phyloP scores from a whole-genome alignment of 805 yeast species.

The Metschnikowia hibisci region DNA sequence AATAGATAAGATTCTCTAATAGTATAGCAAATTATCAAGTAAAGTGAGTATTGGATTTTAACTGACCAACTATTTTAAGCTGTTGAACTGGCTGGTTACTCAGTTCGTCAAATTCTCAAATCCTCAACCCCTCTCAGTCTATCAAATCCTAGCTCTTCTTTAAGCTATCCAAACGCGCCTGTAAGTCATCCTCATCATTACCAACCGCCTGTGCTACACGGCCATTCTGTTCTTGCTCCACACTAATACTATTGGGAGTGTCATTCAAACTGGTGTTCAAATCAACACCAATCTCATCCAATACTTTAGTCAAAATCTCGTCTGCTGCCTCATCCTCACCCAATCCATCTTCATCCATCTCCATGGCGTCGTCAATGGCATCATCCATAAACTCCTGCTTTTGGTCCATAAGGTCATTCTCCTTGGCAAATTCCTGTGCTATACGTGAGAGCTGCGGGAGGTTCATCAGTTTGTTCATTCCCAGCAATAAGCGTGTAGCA shows the following conservation, averaged over 20 bases:
- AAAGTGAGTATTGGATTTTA: too few species aligned
- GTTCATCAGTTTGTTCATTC: conserved; percentile 89
- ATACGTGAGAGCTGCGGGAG: conserved; percentile 83
- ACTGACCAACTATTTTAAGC: too few species aligned
- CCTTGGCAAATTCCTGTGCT: conserved; percentile 92
- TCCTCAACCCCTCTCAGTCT: too few species aligned
- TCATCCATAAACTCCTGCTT: conserved; percentile 99
- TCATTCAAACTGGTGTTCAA: conserved; percentile 49
- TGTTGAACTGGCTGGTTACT: too few species aligned
- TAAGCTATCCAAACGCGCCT: conserved; percentile 81
- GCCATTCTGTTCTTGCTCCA: conserved; percentile 17
- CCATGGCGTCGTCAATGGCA: conserved; percentile 95
- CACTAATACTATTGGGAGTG: conserved; percentile 37
- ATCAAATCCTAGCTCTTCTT: conserved; percentile 34
- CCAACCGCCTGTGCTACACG: conserved; percentile 57
- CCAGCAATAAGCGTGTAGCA: conserved; percentile 77
- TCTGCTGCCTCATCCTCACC: conserved; percentile 87
- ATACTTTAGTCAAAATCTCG: conserved; percentile 83
- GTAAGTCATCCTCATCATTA: conserved; percentile 75
- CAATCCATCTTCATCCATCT: conserved; percentile 66
- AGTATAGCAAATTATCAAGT: too few species aligned
- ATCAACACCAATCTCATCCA: conserved; percentile 95
- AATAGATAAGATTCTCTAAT: too few species aligned
- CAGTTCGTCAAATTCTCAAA: too few species aligned
- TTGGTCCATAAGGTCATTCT: conserved; percentile 96